Evolutionary conservation across 2,329 filamentous ascomycete species (phyloP), one percentile per base, ranked within the genome.

Genomic region (Talaromyces pinophilus): DNA sequence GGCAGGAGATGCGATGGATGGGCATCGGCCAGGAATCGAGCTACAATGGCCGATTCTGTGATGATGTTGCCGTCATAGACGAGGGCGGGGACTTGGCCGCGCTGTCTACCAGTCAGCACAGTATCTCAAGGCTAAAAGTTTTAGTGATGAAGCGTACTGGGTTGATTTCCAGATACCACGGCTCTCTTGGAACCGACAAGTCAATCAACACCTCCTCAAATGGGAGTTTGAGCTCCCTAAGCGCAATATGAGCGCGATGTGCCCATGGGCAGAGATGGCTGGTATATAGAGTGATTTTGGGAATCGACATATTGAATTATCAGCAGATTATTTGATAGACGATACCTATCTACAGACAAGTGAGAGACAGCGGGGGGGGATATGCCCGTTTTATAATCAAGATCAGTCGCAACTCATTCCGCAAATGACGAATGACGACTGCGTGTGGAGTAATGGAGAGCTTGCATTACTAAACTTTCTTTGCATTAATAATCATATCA

Each of bases 161-260:
- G 80, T 94, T 93, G 75, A 95, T 80, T 62, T 88, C 82, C 8
- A 95, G 85, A 75, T 94, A 95, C 82, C 89, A 91, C 44, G 86
- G 82, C 33, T 89, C 87, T 10, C 92, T 87, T 0, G 92, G 91
- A 10, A 78, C 84, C 70, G 80, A 77, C 57, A 95, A 83, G 75
- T 94, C 90, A 71, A 96, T 90, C 66, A 87, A 86, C 67, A 91
- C 87, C 70, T 92, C 88, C 66, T 91, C 87, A 72, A 87, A 91
- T 0, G 86, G 82, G 35, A 93, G 74, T 11, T 83, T 83, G 13
- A 90, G 84, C 73, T 92, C 90, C 35, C 85, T 83, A 30, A 93
- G 83, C 5, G 85, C 85, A 67, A 92, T 92, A 71, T 93, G 89
- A 0, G 87, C 90, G 42, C 92, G 89, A 74, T 94, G 91, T 17